These are phyloP conservation scores for Sarcodon sp. DNA, from an alignment of 768 basidiomycete species.

Conservation along the genomic window DNA sequence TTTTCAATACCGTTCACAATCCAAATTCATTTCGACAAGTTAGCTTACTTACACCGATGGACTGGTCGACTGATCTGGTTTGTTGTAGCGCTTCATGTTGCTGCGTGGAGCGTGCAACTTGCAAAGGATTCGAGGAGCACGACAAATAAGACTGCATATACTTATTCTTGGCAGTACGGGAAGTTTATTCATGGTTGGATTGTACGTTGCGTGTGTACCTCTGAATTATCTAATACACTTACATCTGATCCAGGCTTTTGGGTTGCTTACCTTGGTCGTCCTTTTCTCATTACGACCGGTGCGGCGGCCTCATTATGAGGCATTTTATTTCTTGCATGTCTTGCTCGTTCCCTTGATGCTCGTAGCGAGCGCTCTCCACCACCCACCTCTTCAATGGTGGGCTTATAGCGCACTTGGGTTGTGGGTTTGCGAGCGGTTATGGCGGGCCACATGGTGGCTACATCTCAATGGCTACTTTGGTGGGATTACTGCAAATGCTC, in stretches of 20 bases:
- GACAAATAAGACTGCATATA: conserved; percentile 28
- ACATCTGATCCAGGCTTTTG: conserved; percentile 34
- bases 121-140: conserved; percentile 30
- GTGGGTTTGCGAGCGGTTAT: conserved; percentile 52
- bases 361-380: conserved; percentile 49
- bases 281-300: conserved; percentile 36
- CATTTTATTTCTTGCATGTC: conserved; percentile 56
- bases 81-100: conserved; percentile 44
- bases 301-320: conserved; percentile 41
- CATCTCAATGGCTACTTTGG: conserved; percentile 45
- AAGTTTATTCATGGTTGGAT: conserved; percentile 54
- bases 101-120: conserved; percentile 60
- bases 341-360: conserved; percentile 51
- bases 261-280: conserved; percentile 37
- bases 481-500: conserved; percentile 2
- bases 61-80: conserved; percentile 59
- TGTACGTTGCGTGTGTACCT: conserved; percentile 20
- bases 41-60: conserved; percentile 62
- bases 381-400: conserved; percentile 56
- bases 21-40: conserved; percentile 66
- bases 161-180: conserved; percentile 42
- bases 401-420: conserved; percentile 47
- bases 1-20: conserved; percentile 49
- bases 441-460: conserved; percentile 41
- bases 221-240: neutral